phyloP scores from a whole-genome alignment of 163 green algal species.

The Trebouxiophyceae sp. region DNA sequence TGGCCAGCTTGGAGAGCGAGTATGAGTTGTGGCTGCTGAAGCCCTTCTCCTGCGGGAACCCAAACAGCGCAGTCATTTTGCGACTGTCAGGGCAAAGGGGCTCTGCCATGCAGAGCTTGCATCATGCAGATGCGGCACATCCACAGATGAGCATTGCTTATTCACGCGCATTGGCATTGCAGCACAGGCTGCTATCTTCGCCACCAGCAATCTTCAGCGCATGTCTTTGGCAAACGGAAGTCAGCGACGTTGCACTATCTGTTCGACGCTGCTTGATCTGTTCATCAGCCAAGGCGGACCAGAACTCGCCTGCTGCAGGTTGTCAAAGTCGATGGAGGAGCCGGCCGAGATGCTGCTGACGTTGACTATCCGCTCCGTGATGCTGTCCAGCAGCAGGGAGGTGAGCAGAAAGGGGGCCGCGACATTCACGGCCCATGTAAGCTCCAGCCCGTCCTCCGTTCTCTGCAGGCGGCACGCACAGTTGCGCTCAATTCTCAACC shows the following conservation, averaged over 20 bases:
- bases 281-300: background rate
- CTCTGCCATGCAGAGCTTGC: background rate
- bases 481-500: background rate
- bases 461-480: background rate
- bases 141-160: no score
- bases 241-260: background rate
- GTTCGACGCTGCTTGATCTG: background rate
- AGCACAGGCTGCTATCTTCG: no score
- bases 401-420: slow-evolving; percentile 56
- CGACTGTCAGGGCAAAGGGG: background rate
- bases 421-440: slow-evolving; percentile 66
- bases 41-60: slow-evolving; percentile 39
- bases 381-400: slow-evolving; percentile 27
- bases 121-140: no score
- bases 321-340: slow-evolving; percentile 47
- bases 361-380: slow-evolving; percentile 46
- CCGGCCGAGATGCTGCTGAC: slow-evolving; percentile 43
- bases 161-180: no score
- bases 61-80: background rate
- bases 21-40: slow-evolving; percentile 46
- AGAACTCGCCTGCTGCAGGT: slow-evolving; percentile 38
- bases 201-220: background rate
- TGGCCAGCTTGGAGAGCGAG: slow-evolving; percentile 47
- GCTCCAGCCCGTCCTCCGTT: slow-evolving; percentile 51
- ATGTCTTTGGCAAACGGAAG: background rate